Percentiles rank a stretch among this genome's conserved stretches.
phyloP scores from a whole-genome alignment of 169 alveolate genomes.

The Cryptosporidium felis region DNA sequence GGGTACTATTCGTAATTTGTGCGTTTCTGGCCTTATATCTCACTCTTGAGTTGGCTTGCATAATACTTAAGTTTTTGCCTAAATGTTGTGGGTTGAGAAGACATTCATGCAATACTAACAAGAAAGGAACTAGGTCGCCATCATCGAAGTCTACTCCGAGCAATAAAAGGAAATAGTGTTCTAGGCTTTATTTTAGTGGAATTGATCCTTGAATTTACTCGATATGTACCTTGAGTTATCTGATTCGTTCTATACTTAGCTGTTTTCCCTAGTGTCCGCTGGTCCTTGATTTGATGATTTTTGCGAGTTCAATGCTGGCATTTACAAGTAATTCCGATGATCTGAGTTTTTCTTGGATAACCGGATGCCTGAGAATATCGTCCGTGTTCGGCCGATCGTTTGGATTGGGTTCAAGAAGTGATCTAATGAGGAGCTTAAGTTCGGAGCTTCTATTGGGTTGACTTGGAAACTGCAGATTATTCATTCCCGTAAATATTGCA shows the following conservation, averaged over 20 bases:
- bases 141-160: conserved; percentile 65
- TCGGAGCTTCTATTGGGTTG: conserved; percentile 23
- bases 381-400: conserved; percentile 57
- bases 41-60: background rate
- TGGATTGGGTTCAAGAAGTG: conserved; percentile 47
- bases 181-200: background rate
- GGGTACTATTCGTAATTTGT: conserved; percentile 38
- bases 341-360: conserved; percentile 42
- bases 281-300: background rate
- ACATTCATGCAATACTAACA: background rate
- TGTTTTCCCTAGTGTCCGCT: background rate
- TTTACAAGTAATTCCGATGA: conserved; percentile 9
- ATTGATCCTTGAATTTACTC: background rate
- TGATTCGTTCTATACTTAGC: background rate
- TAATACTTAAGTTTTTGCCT: background rate
- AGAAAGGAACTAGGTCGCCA: conserved; percentile 8
- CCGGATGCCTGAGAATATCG: conserved; percentile 59
- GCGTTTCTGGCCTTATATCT: conserved; percentile 15
- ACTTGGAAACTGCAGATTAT: conserved; percentile 20
- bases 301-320: conserved; percentile 62
- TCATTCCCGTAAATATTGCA: conserved; percentile 53
- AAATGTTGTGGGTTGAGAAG: conserved; percentile 17
- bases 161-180: conserved; percentile 25
- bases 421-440: conserved; percentile 27
- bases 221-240: background rate